These are phyloP conservation scores for Taphrina pruni DNA, from an alignment of 1,139 yeast genomes.

Conservation along the genomic window DNA sequence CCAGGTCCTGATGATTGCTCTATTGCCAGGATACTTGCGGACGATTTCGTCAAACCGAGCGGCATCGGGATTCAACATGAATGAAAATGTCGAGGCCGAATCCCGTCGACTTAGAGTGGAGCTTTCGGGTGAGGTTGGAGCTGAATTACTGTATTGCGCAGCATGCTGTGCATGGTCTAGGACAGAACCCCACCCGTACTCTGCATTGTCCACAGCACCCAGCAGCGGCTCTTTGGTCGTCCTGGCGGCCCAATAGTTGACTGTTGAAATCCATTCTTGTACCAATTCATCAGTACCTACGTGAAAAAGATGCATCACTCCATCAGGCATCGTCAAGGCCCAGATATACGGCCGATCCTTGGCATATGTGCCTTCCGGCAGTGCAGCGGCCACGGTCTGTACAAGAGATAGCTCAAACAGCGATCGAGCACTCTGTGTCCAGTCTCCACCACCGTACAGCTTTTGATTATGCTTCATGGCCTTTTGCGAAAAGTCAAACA, in stretches of 20 bases:
- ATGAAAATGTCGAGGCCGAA: conserved; percentile 6
- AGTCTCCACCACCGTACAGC: conserved; percentile 67
- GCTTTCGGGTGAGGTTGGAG: background rate
- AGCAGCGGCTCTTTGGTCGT: conserved; percentile 74
- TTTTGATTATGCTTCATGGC: conserved; percentile 43
- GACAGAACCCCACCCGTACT: conserved; percentile 75
- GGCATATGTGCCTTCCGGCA: conserved; percentile 45
- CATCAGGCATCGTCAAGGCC: conserved; percentile 53
- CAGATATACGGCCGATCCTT: conserved; percentile 48
- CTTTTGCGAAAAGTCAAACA: conserved; percentile 49
- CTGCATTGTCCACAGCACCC: conserved; percentile 71
- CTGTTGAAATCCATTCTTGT: conserved; percentile 70
- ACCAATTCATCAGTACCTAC: conserved; percentile 75
- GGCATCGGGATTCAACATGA: conserved; percentile 1
- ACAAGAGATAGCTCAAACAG: conserved; percentile 50
- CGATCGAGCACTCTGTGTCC: conserved; percentile 57
- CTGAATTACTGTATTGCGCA: background rate
- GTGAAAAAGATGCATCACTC: conserved; percentile 50
- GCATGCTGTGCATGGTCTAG: conserved; percentile 19
- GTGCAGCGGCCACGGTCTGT: conserved; percentile 50
- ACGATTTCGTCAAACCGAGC: background rate
- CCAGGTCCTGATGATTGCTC: conserved; percentile 50
- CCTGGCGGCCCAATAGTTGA: conserved; percentile 91
- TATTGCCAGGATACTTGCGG: conserved; percentile 48
- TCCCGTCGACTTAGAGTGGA: background rate